These are phyloP conservation scores for Boletus tomentosulus DNA, from an alignment of 768 basidiomycete genomes.

Conservation along the genomic window DNA sequence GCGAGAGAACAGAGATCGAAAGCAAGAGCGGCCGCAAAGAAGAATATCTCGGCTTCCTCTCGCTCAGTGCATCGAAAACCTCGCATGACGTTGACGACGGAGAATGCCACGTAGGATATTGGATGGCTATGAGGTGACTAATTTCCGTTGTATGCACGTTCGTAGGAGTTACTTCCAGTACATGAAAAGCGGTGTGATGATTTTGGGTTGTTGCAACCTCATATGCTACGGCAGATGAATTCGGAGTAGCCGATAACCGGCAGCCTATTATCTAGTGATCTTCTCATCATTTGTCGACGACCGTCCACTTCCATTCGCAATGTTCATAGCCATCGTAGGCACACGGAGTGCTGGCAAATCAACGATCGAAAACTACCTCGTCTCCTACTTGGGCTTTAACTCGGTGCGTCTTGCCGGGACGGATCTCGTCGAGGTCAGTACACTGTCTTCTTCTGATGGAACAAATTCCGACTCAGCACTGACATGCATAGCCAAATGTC, in stretches of 20 bases:
- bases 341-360: slow-evolving; percentile 61
- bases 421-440: slow-evolving; percentile 16
- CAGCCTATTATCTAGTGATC: not conserved
- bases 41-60: slow-evolving; percentile 10
- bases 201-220: not conserved
- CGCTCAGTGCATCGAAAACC: slow-evolving; percentile 13
- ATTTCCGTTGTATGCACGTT: not conserved
- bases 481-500: slow-evolving; percentile 7
- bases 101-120: not conserved
- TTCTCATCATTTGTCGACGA: not conserved
- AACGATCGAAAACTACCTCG: slow-evolving; percentile 55
- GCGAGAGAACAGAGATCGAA: slow-evolving; percentile 55
- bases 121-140: not conserved
- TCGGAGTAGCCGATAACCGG: not conserved
- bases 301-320: slow-evolving; percentile 19
- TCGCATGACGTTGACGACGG: slow-evolving; percentile 20
- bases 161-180: not conserved
- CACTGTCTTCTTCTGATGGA: not conserved
- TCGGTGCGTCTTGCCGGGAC: slow-evolving; percentile 38
- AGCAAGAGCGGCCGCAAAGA: slow-evolving; percentile 48
- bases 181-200: not conserved
- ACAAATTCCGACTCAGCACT: not conserved
- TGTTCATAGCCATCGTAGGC: slow-evolving; percentile 70
- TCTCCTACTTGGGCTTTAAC: slow-evolving; percentile 50
- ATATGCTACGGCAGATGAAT: no score